A percentile compares a stretch with the other conserved stretches of the same genome.
Evolutionary conservation across 345 rosid species (phyloP).

Genomic region (Anastatica hierochuntica): DNA sequence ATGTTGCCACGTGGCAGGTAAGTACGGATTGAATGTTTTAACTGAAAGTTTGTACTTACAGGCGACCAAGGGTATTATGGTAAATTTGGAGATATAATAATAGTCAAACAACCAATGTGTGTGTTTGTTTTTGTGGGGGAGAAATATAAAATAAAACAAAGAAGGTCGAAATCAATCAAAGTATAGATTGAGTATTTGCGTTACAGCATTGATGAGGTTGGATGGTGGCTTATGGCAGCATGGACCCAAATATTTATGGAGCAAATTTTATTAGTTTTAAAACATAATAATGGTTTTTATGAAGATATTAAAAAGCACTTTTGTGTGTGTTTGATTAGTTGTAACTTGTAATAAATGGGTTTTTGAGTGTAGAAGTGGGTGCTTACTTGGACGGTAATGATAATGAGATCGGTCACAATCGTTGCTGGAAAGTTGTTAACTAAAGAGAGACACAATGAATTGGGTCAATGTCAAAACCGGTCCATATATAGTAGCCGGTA

Average conservation of each 20-base stretch:
- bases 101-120: slow-evolving; percentile 9
- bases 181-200: slow-evolving; percentile 11
- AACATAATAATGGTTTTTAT: neutral
- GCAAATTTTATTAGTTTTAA: neutral
- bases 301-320: slow-evolving; percentile 11
- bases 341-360: neutral
- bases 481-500: slow-evolving; percentile 2
- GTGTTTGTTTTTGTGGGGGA: slow-evolving; percentile 15
- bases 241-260: neutral
- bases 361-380: slow-evolving; percentile 22
- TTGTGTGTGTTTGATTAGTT: neutral
- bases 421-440: slow-evolving; percentile 16
- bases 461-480: slow-evolving; percentile 19
- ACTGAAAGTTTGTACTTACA: slow-evolving; percentile 5
- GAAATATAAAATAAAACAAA: neutral
- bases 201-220: slow-evolving; percentile 25
- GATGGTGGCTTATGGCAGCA: no score
- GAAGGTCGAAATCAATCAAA: neutral
- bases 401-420: slow-evolving; percentile 9
- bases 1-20: slow-evolving; percentile 22
- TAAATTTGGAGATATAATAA: neutral
- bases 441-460: slow-evolving; percentile 9
- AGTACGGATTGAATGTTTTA: slow-evolving; percentile 1
- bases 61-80: neutral
- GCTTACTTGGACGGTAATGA: slow-evolving; percentile 18